Evolutionary conservation across 257 asterid genomes (phyloP).

Genomic region (Buddleja alternifolia): DNA sequence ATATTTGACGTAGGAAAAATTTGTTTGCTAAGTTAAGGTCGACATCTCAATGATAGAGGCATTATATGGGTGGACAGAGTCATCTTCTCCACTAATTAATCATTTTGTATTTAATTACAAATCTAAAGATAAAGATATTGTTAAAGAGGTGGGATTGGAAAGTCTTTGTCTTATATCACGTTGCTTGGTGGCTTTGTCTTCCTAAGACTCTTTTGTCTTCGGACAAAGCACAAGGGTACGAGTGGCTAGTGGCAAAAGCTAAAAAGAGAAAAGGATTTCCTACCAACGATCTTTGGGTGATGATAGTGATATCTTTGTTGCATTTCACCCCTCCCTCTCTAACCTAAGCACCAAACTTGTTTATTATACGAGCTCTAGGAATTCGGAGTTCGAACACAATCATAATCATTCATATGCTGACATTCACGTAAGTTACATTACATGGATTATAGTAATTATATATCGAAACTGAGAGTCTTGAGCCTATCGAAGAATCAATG

Average conservation of each 20-base stretch:
- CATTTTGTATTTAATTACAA: slow-evolving; percentile 18
- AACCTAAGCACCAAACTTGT: background rate
- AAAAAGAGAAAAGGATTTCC: slow-evolving; percentile 27
- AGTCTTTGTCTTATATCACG: slow-evolving; percentile 65
- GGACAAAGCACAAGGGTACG: slow-evolving; percentile 27
- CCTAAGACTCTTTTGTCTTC: slow-evolving; percentile 46
- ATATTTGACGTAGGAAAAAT: slow-evolving; percentile 28
- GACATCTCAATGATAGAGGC: slow-evolving; percentile 70
- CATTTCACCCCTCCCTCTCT: slow-evolving; percentile 36
- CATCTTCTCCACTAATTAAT: slow-evolving; percentile 41
- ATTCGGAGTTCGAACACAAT: too few relatives aligned
- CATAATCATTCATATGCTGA: too few relatives aligned
- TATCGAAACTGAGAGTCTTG: too few relatives aligned
- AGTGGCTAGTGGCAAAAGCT: slow-evolving; percentile 41
- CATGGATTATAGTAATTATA: too few relatives aligned
- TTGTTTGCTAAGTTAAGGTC: slow-evolving; percentile 45
- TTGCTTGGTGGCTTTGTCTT: slow-evolving; percentile 51
- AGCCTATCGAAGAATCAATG: too few relatives aligned
- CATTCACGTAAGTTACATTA: too few relatives aligned
- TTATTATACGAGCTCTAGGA: too few relatives aligned
- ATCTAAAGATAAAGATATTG: slow-evolving; percentile 40
- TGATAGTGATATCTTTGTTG: slow-evolving; percentile 43
- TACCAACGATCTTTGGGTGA: slow-evolving; percentile 36
- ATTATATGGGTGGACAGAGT: slow-evolving; percentile 60
- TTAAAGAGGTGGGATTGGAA: slow-evolving; percentile 25